Evolutionary conservation across 1,139 yeast species (phyloP).

Genomic region (Yamadazyma friedrichii): DNA sequence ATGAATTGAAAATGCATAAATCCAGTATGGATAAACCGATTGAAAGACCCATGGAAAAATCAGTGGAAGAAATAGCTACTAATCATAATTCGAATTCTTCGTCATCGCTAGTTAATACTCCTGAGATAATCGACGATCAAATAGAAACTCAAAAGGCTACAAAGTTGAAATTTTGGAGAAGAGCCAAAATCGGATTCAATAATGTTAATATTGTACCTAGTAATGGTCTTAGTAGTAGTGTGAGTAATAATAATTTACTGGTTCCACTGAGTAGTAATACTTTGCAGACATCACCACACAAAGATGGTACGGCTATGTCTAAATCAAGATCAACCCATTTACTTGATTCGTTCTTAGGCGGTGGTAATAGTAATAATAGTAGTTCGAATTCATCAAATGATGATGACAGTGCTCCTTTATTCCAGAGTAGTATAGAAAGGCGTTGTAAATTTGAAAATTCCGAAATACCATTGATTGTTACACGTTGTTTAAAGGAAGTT

Average conservation of each 20-base stretch:
- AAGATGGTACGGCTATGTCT: constrained; percentile 17
- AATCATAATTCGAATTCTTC: constrained; percentile 13
- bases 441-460: constrained; percentile 62
- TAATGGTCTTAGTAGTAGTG: background rate
- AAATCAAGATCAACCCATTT: constrained; percentile 52
- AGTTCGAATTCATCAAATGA: constrained; percentile 6
- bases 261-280: constrained; percentile 6
- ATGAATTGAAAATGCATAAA: constrained; percentile 23
- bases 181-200: constrained; percentile 36
- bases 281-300: constrained; percentile 5
- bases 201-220: constrained; percentile 2
- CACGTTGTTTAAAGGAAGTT: constrained; percentile 74
- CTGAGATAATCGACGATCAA: constrained; percentile 25
- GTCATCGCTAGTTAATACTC: constrained; percentile 10
- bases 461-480: constrained; percentile 66
- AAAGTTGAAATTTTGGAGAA: constrained; percentile 53
- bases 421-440: constrained; percentile 52
- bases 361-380: constrained; percentile 9
- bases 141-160: constrained; percentile 46
- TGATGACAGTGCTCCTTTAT: constrained; percentile 29
- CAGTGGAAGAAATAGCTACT: constrained; percentile 4
- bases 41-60: background rate
- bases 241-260: constrained; percentile 7
- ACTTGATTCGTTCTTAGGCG: constrained; percentile 34
- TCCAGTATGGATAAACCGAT: no score